A percentile compares a stretch with the other conserved stretches of the same genome.
Conservation (phyloP, 345 rosid species). For the Microcos paniculata region DNA sequence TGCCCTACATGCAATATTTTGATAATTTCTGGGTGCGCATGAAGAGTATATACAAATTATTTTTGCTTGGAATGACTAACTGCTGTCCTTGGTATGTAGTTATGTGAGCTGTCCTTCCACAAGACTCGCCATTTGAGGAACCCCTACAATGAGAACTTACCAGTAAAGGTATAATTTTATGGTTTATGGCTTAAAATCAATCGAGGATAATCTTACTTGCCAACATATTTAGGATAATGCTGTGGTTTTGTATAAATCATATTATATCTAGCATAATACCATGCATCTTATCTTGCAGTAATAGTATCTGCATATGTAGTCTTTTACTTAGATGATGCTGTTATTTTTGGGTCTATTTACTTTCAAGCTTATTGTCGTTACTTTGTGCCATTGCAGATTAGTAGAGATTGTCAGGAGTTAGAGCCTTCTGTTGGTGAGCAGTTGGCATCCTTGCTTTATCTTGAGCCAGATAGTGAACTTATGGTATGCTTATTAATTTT, state of each 20-base stretch:
- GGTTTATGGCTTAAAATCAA: neutral
- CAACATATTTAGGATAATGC: neutral
- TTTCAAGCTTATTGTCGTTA: slow-evolving; percentile 19
- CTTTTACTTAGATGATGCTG: neutral
- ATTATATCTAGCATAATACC: neutral
- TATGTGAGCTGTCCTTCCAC: slow-evolving; percentile 93
- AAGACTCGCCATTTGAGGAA: slow-evolving; percentile 92
- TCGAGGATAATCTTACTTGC: neutral
- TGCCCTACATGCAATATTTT: neutral
- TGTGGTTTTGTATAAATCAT: neutral
- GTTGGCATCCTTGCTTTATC: slow-evolving; percentile 89
- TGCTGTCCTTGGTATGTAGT: slow-evolving; percentile 46
- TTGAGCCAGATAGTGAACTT: slow-evolving; percentile 98
- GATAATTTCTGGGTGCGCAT: neutral
- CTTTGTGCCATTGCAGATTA: slow-evolving; percentile 57
- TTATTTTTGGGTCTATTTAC: neutral
- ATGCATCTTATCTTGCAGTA: neutral
- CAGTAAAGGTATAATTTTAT: slow-evolving; percentile 71
- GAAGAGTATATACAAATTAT: neutral
- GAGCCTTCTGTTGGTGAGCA: slow-evolving; percentile 93
- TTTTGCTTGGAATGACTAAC: slow-evolving; percentile 22
- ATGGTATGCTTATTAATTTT: slow-evolving; percentile 59
- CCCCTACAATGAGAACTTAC: slow-evolving; percentile 96
- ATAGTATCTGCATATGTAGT: neutral
- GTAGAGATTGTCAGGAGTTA: slow-evolving; percentile 99